Evolutionary conservation across 2,329 filamentous ascomycete genomes (phyloP), one percentile per base, ranked within the genome.

Genomic region (Diaporthe destruens): DNA sequence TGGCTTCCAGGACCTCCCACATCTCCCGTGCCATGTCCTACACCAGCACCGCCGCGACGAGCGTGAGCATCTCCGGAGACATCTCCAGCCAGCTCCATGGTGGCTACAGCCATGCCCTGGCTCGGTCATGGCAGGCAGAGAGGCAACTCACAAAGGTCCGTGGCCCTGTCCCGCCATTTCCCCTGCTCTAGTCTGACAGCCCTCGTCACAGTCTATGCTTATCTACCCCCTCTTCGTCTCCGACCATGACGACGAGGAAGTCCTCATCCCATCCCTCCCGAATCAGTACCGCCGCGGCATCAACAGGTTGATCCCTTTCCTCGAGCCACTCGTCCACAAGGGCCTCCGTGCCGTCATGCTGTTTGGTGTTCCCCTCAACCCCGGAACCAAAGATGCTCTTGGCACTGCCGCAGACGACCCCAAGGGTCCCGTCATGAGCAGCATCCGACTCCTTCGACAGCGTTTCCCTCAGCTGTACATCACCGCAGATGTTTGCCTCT

Each of bases 201-300:
- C 32, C n/a, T 4, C 12, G 3, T 16, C 61, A 3, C 78, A 98
- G 94, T 96, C 95, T 49, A 98, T 98, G 96, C 92, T 99, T 79
- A 98, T 99, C 79, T 98, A 97, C 84, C 96, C 96, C 16, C 89
- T 99, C 76, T 99, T 99, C 86, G 90, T 99, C 76, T 97, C 96
- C 79, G 96, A 99, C 83, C 90, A 94, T 80, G 93, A 96, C 47
- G 94, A 98, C 79, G 96, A 98, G 85, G 94, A 98, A 85, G 93
- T 92, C 18, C 87, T 93, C 20, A 97, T 99, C 72, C 92, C 95
- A 66, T 98, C 95, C 25, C 89, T 99, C 5, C 96, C 96, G 1
- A 94, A 95, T 81, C 96, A 98, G 83, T 87, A 92, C 83, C 95
- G 96, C 79, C 91, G 95, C 74, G 96, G 96, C 75, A 81, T 98